phyloP scores from a whole-genome alignment of 2,329 filamentous ascomycete genomes.

The Alternaria novae-zelandiae region DNA sequence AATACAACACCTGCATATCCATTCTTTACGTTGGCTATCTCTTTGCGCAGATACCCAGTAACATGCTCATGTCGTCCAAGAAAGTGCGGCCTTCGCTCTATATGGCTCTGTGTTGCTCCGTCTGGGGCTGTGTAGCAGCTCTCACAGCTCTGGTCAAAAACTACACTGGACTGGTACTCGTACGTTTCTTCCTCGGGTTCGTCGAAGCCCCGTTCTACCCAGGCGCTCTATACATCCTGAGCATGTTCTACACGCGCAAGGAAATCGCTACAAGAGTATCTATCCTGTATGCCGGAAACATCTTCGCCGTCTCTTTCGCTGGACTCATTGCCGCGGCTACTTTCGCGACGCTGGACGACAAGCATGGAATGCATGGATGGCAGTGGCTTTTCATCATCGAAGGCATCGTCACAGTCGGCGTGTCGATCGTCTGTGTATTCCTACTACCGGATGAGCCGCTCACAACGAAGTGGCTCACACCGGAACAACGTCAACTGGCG shows the following conservation, averaged over 20 bases:
- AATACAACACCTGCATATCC: constrained; percentile 65
- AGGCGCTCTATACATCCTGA: constrained; percentile 65
- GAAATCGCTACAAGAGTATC: constrained; percentile 42
- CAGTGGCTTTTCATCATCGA: constrained; percentile 22
- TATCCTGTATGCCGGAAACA: constrained; percentile 46
- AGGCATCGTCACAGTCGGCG: constrained; percentile 1
- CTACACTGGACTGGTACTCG: constrained; percentile 36
- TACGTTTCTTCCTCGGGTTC: constrained; percentile 39
- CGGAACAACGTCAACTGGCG: constrained; percentile 49
- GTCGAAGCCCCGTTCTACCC: constrained; percentile 59
- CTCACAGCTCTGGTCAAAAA: constrained; percentile 35
- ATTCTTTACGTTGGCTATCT: constrained; percentile 63
- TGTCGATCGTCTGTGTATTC: constrained; percentile 25
- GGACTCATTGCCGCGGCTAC: constrained; percentile 50
- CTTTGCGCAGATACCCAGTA: constrained; percentile 49
- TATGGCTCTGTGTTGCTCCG: constrained; percentile 39
- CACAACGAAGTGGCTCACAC: constrained; percentile 52
- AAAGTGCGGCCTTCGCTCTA: constrained; percentile 40
- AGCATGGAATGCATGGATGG: constrained; percentile 39
- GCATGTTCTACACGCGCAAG: constrained; percentile 68
- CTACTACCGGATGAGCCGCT: constrained; percentile 35
- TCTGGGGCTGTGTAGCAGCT: constrained; percentile 42
- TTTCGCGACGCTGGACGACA: constrained; percentile 29
- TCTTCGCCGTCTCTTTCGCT: constrained; percentile 49
- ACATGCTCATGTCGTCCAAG: constrained; percentile 50